Evolutionary conservation across 495 filamentous ascomycete genomes (phyloP).

Genomic region (Hypomontagnella monticulosa): DNA sequence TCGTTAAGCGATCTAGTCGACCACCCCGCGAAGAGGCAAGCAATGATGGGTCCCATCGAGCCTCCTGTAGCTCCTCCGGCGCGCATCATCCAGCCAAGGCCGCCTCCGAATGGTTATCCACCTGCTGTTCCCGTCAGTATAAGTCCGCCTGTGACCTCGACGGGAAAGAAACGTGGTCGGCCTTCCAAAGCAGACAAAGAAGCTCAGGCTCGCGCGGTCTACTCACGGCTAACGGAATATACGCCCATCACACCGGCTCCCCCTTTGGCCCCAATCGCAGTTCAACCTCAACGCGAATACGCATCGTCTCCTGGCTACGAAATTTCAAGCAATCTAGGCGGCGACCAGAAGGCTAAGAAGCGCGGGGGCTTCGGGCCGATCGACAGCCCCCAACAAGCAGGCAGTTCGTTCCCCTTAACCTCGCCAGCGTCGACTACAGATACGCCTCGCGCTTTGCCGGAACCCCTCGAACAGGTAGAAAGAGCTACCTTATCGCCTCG

Average conservation of each 20-base stretch:
- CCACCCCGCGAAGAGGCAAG: constrained; percentile 53
- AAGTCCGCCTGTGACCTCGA: constrained; percentile 42
- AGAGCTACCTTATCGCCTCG: constrained; percentile 43
- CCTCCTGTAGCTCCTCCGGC: constrained; percentile 38
- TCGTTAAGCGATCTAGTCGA: constrained; percentile 56
- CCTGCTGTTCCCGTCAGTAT: constrained; percentile 35
- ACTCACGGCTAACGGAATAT: constrained; percentile 49
- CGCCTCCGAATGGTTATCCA: constrained; percentile 52
- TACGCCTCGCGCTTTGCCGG: constrained; percentile 44
- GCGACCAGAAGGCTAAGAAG: constrained; percentile 41
- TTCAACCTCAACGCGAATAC: constrained; percentile 44
- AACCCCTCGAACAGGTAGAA: constrained; percentile 44
- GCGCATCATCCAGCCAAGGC: constrained; percentile 49
- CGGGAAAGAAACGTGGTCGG: constrained; percentile 47
- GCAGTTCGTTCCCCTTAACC: constrained; percentile 32
- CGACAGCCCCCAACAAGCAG: constrained; percentile 44
- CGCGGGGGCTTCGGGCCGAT: constrained; percentile 36
- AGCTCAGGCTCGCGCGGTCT: constrained; percentile 43
- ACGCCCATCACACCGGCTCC: constrained; percentile 52
- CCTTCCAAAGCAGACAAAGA: constrained; percentile 52
- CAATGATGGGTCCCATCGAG: constrained; percentile 46
- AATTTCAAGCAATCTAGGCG: constrained; percentile 34
- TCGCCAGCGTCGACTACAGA: constrained; percentile 45
- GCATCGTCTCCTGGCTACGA: constrained; percentile 45
- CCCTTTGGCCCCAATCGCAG: constrained; percentile 42